These are phyloP conservation scores for Cupressus sempervirens DNA, from an alignment of 75 land plant genomes.

Conservation along the genomic window DNA sequence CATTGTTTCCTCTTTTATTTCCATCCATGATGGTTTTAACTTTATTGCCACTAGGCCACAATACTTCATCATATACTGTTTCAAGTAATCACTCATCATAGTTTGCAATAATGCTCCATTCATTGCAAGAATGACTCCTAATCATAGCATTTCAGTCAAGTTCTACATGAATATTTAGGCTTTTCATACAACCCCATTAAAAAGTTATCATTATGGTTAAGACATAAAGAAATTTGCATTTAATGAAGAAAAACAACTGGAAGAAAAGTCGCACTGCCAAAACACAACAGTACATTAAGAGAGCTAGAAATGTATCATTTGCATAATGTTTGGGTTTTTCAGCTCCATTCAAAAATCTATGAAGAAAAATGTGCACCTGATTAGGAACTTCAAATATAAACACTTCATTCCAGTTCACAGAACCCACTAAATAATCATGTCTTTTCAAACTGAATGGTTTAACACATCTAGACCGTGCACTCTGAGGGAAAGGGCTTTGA, in stretches of 20 bases:
- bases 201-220: neutral
- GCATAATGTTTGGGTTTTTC: neutral
- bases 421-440: constrained; percentile 17
- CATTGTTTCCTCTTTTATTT: neutral
- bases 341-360: neutral
- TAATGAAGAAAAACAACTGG: neutral
- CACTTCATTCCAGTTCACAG: constrained; percentile 93
- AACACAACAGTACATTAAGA: neutral
- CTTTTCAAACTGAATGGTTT: constrained; percentile 38
- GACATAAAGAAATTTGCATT: neutral
- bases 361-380: constrained; percentile 36
- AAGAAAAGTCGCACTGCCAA: neutral
- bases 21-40: neutral
- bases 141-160: neutral
- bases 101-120: neutral
- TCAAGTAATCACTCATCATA: no score
- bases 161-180: neutral
- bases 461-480: constrained; percentile 94
- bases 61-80: no score
- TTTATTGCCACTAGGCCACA: no score
- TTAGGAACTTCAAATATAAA: constrained; percentile 92
- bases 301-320: neutral
- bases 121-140: neutral
- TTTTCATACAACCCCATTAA: neutral
- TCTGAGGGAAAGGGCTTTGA: constrained; percentile 82